phyloP scores from a whole-genome alignment of 1,139 yeast genomes.

The Lodderomyces jiufengensis region DNA sequence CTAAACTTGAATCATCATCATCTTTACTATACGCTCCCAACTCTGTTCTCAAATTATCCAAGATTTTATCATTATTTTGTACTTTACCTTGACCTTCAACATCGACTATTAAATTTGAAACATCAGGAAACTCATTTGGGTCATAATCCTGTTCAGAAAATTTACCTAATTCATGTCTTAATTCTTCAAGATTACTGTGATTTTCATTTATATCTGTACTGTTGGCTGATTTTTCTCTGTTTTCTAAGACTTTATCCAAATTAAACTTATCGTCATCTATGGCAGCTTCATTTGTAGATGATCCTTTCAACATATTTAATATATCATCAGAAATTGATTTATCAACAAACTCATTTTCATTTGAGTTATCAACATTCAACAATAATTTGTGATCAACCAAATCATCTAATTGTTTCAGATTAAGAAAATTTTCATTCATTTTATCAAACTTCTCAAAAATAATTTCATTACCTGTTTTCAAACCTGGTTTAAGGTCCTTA shows the following conservation, averaged over 20 bases:
- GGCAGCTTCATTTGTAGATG: neutral
- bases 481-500: conserved; percentile 4
- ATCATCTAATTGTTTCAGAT: conserved; percentile 3
- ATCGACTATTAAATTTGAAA: conserved; percentile 9
- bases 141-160: conserved; percentile 20
- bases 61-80: conserved; percentile 4
- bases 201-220: conserved; percentile 3
- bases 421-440: conserved; percentile 8
- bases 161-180: conserved; percentile 19
- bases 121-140: conserved; percentile 14
- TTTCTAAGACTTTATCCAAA: conserved; percentile 5
- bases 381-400: conserved; percentile 7
- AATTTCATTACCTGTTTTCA: conserved; percentile 5
- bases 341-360: neutral
- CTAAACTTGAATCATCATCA: neutral
- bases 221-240: conserved; percentile 6
- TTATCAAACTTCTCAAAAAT: conserved; percentile 12
- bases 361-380: neutral
- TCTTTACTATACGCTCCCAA: conserved; percentile 3
- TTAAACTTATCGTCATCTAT: conserved; percentile 2
- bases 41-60: conserved; percentile 9
- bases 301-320: conserved; percentile 1
- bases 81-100: conserved; percentile 5
- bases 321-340: conserved; percentile 2
- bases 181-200: conserved; percentile 2